Percentiles rank a stretch among this genome's conserved stretches.
Conservation (phyloP, 108 stramenopile species). For the Skeletonema marinoi region DNA sequence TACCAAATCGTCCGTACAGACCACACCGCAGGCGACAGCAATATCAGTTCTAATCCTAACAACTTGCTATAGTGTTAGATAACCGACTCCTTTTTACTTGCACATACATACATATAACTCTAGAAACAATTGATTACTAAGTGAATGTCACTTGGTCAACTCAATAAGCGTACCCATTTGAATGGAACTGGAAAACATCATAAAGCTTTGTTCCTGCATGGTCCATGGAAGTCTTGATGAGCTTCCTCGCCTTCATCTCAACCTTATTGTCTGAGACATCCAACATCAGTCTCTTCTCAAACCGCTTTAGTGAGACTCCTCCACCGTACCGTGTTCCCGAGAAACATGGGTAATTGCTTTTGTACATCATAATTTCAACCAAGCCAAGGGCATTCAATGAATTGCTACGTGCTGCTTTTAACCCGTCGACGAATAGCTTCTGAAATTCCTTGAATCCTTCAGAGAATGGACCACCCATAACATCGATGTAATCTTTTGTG, state of each 20-base stretch:
- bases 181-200: slow-evolving; percentile 55
- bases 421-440: slow-evolving; percentile 79
- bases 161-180: slow-evolving; percentile 38
- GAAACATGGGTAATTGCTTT: slow-evolving; percentile 95
- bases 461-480: slow-evolving; percentile 86
- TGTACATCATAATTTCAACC: slow-evolving; percentile 98
- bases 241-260: slow-evolving; percentile 60
- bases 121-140: not conserved
- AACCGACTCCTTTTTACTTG: not conserved
- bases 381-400: slow-evolving; percentile 87
- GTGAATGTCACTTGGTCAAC: not conserved
- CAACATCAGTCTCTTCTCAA: slow-evolving; percentile 85
- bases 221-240: slow-evolving; percentile 65
- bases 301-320: slow-evolving; percentile 71
- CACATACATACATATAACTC: not conserved
- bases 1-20: not conserved
- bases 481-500: slow-evolving; percentile 94
- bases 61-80: too few species aligned
- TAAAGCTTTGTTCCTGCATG: slow-evolving; percentile 75
- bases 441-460: slow-evolving; percentile 84
- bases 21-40: not conserved
- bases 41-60: not conserved
- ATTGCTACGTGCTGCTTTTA: slow-evolving; percentile 77
- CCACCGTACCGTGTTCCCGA: slow-evolving; percentile 76
- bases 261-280: slow-evolving; percentile 72